phyloP scores from a whole-genome alignment of 1,284 basidiomycete species.

The Cerioporus squamosus region DNA sequence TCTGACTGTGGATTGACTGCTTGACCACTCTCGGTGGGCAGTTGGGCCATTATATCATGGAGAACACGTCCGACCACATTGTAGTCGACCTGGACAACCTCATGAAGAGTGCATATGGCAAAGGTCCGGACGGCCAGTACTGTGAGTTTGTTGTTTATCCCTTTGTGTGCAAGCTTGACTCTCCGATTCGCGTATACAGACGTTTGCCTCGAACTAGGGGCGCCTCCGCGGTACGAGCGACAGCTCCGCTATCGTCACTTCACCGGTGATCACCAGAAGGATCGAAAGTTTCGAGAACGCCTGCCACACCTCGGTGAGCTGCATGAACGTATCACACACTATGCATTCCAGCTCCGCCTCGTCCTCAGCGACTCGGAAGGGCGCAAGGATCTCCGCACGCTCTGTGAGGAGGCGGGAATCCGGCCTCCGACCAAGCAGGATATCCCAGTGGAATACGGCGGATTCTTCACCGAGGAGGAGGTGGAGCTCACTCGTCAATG shows the following conservation, averaged over 20 bases:
- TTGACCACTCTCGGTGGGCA: conserved; percentile 24
- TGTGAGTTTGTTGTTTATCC: conserved; percentile 37
- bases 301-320: conserved; percentile 56
- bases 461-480: conserved; percentile 52
- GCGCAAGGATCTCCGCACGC: conserved; percentile 46
- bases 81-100: conserved; percentile 61
- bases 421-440: conserved; percentile 35
- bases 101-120: conserved; percentile 58
- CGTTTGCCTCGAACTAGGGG: conserved; percentile 62
- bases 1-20: background rate
- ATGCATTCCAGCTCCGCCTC: conserved; percentile 68
- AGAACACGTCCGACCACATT: conserved; percentile 52
- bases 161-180: too few relatives aligned
- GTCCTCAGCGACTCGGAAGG: conserved; percentile 48
- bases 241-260: conserved; percentile 56
- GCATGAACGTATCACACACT: conserved; percentile 59
- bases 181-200: conserved; percentile 39
- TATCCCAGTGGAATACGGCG: conserved; percentile 51
- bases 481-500: conserved; percentile 48
- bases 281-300: conserved; percentile 51
- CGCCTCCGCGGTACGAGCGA: conserved; percentile 60
- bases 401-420: conserved; percentile 58
- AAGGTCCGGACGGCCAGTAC: conserved; percentile 41
- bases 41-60: conserved; percentile 59
- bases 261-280: conserved; percentile 41